These are phyloP conservation scores for Jaltomata sinuosa DNA, from an alignment of 257 asterid genomes.

Conservation along the genomic window DNA sequence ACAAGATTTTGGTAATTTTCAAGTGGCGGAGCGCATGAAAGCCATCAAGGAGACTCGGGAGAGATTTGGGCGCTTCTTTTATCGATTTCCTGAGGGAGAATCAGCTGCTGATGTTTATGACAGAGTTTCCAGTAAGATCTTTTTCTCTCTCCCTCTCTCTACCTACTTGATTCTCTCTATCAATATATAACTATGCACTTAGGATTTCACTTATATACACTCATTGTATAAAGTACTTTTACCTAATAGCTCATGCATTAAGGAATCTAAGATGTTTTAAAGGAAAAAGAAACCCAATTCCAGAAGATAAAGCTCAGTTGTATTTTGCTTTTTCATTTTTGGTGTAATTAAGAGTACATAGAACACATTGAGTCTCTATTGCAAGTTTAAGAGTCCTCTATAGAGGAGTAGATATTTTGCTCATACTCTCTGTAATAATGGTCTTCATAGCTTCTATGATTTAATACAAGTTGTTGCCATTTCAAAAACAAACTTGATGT, in stretches of 20 bases:
- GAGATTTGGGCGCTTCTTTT: conserved; percentile 82
- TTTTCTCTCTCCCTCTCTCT: background rate
- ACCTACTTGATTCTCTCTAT: background rate
- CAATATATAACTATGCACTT: background rate
- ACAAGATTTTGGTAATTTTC: conserved; percentile 96
- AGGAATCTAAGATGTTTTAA: background rate
- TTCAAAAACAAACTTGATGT: background rate
- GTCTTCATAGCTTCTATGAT: background rate
- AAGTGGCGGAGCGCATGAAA: conserved; percentile 77
- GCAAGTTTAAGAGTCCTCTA: background rate
- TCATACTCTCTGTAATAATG: background rate
- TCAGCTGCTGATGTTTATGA: conserved; percentile 92
- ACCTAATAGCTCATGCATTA: background rate
- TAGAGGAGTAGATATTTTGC: background rate
- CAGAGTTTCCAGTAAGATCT: conserved; percentile 74
- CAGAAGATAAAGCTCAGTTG: background rate
- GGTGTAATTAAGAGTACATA: background rate
- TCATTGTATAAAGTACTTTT: too few relatives aligned
- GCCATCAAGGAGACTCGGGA: conserved; percentile 71
- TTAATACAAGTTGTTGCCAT: background rate
- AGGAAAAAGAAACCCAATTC: background rate
- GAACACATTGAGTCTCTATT: background rate
- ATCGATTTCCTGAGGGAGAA: conserved; percentile 92
- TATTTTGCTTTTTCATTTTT: background rate
- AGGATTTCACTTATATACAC: background rate